Conservation (phyloP, 495 filamentous ascomycete genomes). For the Penicillium turbatum region DNA sequence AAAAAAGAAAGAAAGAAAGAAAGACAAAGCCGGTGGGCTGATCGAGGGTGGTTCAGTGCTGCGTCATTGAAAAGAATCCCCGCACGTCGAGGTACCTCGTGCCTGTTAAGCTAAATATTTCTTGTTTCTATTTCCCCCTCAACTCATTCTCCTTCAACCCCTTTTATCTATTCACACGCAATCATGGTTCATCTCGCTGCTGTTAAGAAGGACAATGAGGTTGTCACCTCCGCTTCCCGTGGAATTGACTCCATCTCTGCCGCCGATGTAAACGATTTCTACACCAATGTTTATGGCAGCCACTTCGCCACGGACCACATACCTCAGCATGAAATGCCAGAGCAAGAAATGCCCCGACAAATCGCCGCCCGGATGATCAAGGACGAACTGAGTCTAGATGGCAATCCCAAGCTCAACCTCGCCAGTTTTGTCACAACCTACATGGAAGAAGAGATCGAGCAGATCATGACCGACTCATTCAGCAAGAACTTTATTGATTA, state of each 20-base stretch:
- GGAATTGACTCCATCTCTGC: slow-evolving; percentile 28
- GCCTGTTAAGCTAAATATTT: too few species aligned
- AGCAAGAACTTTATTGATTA: slow-evolving; percentile 94
- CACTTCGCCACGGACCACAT: slow-evolving; percentile 73
- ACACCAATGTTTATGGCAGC: slow-evolving; percentile 78
- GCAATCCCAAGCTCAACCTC: slow-evolving; percentile 77
- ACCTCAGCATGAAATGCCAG: slow-evolving; percentile 83
- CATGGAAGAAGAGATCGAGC: slow-evolving; percentile 83
- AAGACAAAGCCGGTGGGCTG: too few species aligned
- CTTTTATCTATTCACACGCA: neutral
- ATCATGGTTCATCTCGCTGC: slow-evolving; percentile 40
- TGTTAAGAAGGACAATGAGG: slow-evolving; percentile 32
- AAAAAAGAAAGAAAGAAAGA: too few species aligned
- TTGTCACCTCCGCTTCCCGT: slow-evolving; percentile 18
- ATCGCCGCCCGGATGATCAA: slow-evolving; percentile 95
- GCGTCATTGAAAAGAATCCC: too few species aligned
- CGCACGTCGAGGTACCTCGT: too few species aligned
- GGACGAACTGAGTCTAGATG: slow-evolving; percentile 84
- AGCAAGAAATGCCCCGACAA: slow-evolving; percentile 79
- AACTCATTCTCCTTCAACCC: neutral
- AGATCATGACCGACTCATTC: slow-evolving; percentile 83
- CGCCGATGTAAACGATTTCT: slow-evolving; percentile 53
- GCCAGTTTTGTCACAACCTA: slow-evolving; percentile 30
- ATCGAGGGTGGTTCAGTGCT: too few species aligned
- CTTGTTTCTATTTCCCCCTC: neutral